A percentile compares a stretch with the other conserved stretches of the same genome.
These are phyloP conservation scores for Mucor saturninus DNA, from an alignment of 371 early-diverging fungal species.

Conservation along the genomic window DNA sequence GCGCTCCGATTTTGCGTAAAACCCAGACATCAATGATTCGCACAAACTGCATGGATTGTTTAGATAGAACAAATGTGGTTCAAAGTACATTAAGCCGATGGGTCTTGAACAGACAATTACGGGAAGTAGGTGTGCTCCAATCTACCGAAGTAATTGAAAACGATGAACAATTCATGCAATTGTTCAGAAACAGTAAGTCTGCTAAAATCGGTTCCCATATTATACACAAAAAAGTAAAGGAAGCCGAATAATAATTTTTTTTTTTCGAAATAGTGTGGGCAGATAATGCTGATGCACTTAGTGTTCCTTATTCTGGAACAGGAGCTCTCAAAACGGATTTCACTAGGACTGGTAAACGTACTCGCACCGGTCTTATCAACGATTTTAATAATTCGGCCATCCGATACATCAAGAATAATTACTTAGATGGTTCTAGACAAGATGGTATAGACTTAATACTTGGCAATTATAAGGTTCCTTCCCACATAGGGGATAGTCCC, in stretches of 20 bases:
- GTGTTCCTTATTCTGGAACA: conserved; percentile 96
- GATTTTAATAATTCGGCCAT: conserved; percentile 83
- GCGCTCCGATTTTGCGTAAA: conserved; percentile 28
- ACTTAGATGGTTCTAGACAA: conserved; percentile 89
- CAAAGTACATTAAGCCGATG: conserved; percentile 86
- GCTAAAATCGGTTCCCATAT: neutral
- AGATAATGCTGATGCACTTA: conserved; percentile 97
- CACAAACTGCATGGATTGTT: conserved; percentile 99
- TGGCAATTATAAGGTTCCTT: conserved; percentile 68
- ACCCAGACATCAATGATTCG: conserved; percentile 86
- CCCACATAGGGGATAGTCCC: conserved; percentile 25
- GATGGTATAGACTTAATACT: conserved; percentile 83
- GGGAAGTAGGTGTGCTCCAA: conserved; percentile 64
- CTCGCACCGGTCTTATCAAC: conserved; percentile 76
- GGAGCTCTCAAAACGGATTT: conserved; percentile 97
- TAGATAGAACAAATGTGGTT: conserved; percentile 99
- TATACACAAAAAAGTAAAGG: neutral
- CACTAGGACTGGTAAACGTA: conserved; percentile 89
- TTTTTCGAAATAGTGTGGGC: conserved; percentile 81
- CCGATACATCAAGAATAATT: conserved; percentile 93
- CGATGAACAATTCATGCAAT: conserved; percentile 37
- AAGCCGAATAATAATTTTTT: neutral
- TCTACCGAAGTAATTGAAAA: conserved; percentile 66
- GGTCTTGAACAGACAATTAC: conserved; percentile 68
- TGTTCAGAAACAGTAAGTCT: conserved; percentile 40